These are phyloP conservation scores for Phytopythium boreale DNA, from an alignment of 352 stramenopile species.

Conservation along the genomic window DNA sequence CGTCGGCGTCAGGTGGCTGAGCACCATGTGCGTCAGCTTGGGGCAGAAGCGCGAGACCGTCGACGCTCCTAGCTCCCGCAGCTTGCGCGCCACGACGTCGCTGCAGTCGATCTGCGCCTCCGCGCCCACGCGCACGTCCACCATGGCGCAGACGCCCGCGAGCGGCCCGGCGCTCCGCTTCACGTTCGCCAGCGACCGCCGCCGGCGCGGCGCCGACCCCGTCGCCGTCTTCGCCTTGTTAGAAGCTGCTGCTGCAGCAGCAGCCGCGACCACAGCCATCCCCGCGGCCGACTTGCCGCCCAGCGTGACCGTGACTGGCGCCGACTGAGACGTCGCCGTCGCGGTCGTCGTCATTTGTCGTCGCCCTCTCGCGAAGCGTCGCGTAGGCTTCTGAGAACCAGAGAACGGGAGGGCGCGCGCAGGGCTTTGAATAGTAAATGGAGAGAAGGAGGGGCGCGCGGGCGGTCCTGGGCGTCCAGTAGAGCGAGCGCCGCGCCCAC, in stretches of 20 bases:
- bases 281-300: neutral
- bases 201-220: no score
- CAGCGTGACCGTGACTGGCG: neutral
- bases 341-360: neutral
- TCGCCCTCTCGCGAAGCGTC: neutral
- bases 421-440: no score
- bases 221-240: neutral
- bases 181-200: neutral
- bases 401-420: no score
- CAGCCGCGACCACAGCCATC: no score
- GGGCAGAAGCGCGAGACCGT: constrained; percentile 65
- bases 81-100: constrained; percentile 61
- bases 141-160: constrained; percentile 59
- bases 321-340: neutral
- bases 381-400: neutral
- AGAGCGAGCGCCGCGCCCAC: neutral
- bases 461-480: neutral
- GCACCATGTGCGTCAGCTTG: constrained; percentile 74
- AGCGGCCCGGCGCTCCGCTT: constrained; percentile 19
- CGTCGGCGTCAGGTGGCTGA: constrained; percentile 57
- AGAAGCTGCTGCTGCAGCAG: no score
- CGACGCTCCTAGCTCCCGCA: constrained; percentile 57
- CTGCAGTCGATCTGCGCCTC: constrained; percentile 82
- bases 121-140: constrained; percentile 67
- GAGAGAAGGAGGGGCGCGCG: no score